Percentiles rank a stretch among this genome's conserved stretches.
Conservation (phyloP, 2,329 filamentous ascomycete genomes). For the Hypoxylon rubiginosum region DNA sequence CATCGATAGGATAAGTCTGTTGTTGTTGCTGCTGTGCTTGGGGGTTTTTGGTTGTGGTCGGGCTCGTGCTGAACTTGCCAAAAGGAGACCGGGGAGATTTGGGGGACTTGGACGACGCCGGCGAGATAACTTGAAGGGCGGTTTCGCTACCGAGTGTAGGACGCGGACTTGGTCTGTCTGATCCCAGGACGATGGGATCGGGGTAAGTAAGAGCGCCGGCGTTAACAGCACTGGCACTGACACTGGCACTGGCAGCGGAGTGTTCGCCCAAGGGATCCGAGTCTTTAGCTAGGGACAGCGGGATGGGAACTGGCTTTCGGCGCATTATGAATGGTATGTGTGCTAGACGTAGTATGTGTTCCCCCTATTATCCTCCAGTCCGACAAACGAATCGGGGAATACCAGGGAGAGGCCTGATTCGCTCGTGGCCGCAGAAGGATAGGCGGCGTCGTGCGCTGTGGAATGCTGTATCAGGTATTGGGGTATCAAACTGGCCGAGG, state of each 20-base stretch:
- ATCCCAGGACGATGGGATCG: constrained; percentile 41
- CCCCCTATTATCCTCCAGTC: constrained; percentile 41
- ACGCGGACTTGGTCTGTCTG: constrained; percentile 44
- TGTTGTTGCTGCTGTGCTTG: constrained; percentile 36
- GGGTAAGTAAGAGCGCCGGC: constrained; percentile 39
- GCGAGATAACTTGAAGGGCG: constrained; percentile 47
- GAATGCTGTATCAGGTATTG: constrained; percentile 53
- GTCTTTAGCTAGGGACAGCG: constrained; percentile 65
- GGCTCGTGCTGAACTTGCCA: constrained; percentile 48
- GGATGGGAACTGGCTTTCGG: constrained; percentile 71
- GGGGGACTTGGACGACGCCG: constrained; percentile 49
- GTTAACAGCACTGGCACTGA: constrained; percentile 30
- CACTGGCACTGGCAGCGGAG: constrained; percentile 42
- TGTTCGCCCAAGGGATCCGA: constrained; percentile 53
- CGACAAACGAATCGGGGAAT: constrained; percentile 46
- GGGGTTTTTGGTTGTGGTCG: constrained; percentile 41
- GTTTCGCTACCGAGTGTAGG: constrained; percentile 44
- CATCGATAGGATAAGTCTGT: constrained; percentile 29
- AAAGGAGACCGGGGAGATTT: constrained; percentile 53
- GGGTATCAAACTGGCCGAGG: constrained; percentile 47
- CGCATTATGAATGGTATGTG: constrained; percentile 59
- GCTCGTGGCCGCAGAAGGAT: constrained; percentile 52
- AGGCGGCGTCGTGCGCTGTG: constrained; percentile 53
- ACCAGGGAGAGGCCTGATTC: constrained; percentile 52
- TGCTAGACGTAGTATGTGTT: constrained; percentile 6